Base-by-base conservation (phyloP, 2,329 filamentous ascomycete species). In the Colletotrichum trifolii region DNA sequence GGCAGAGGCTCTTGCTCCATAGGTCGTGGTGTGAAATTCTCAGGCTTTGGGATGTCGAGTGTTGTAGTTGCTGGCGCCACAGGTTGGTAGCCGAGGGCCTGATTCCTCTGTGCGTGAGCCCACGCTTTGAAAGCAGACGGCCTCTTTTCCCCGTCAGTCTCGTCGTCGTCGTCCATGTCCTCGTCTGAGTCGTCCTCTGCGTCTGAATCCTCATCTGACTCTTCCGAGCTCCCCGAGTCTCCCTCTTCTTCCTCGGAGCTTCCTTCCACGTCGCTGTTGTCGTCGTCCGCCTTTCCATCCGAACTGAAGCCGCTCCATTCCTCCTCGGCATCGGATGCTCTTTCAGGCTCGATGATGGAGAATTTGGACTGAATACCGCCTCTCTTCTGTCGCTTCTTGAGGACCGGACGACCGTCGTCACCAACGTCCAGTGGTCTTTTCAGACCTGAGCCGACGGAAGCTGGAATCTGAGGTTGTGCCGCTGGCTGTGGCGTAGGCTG, bases 111-210 rank as follows among this genome's bases (percentile, higher is more conserved):
- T 71, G 92, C 88, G 36, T 90, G 89, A 17, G 96, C 96, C 96
- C 96, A 99, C 2, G 91, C 86, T 76, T 98, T 98, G 83, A 99
- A 99, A 0, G 93, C 93, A 2, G 86, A 88, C 46, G 80, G 80
- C 61, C 79, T 77, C 71, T 76, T 80, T 17, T 11, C 50, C 69
- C 69, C 57, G 0, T 72, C 73, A 6, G 71, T 73, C 9, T 70
- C 69, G 1, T 71, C 74, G 1, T 74, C 74, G 2, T 74, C 74
- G 2, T 74, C 76, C 75, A 1, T 73, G 5, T 71, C 74, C 2
- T 70, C 67, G 3, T 69, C 67, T 2, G 67, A 68, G 3, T 76
- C 72, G 2, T 76, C 72, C 2, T 76, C 72, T 33, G 73, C 68
- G 4, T 49, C 72, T 33, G 73, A 69, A 3, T 49, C 62, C 40